phyloP scores from a whole-genome alignment of 192 early-diverging fungal species.

The Backusella circina region DNA sequence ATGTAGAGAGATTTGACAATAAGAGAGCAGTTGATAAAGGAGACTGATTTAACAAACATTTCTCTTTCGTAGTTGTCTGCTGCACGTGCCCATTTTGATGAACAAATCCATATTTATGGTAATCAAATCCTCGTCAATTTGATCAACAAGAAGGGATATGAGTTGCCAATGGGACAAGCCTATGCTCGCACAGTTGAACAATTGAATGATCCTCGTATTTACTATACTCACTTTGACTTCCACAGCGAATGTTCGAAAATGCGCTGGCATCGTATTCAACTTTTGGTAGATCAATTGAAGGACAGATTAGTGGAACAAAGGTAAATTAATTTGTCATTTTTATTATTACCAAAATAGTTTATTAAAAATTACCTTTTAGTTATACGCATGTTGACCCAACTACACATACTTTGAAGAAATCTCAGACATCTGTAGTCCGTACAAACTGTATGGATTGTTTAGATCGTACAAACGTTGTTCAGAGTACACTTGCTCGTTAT shows the following conservation, averaged over 20 bases:
- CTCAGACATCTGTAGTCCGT: constrained; percentile 81
- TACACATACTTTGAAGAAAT: constrained; percentile 31
- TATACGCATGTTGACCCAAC: constrained; percentile 50
- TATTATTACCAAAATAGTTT: not conserved
- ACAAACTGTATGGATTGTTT: constrained; percentile 99
- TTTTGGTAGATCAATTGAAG: constrained; percentile 78
- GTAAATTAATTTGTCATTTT: constrained; percentile 21
- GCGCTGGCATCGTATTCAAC: constrained; percentile 86
- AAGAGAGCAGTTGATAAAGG: not conserved
- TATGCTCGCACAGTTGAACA: constrained; percentile 67
- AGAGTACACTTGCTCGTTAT: constrained; percentile 80
- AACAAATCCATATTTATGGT: constrained; percentile 70
- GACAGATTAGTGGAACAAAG: constrained; percentile 54
- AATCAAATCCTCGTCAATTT: constrained; percentile 88
- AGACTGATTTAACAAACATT: not conserved
- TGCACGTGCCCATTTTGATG: constrained; percentile 71
- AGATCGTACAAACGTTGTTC: constrained; percentile 98
- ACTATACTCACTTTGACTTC: constrained; percentile 96
- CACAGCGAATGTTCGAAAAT: constrained; percentile 96
- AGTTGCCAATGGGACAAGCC: constrained; percentile 76
- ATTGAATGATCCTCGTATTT: constrained; percentile 52
- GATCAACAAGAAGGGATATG: constrained; percentile 93
- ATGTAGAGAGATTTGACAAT: not conserved
- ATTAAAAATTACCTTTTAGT: constrained; percentile 27
- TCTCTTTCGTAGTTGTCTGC: constrained; percentile 53